These are phyloP conservation scores for Rhodotorula kratochvilovae DNA, from an alignment of 768 basidiomycete genomes.

Conservation along the genomic window DNA sequence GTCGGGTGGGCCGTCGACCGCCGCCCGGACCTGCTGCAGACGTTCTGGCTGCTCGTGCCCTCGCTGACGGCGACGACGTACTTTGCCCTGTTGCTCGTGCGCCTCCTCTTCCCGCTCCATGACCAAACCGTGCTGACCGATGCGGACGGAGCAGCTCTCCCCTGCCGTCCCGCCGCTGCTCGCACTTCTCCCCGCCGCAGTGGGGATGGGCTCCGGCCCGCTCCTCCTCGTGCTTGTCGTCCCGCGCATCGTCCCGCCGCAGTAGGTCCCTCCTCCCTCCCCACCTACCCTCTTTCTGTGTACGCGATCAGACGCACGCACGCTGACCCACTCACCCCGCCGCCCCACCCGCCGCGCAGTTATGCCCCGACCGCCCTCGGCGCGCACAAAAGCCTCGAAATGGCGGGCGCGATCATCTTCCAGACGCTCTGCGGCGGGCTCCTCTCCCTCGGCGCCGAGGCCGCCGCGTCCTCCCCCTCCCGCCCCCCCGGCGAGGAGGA, in stretches of 20 bases:
- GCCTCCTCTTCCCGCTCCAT: neutral
- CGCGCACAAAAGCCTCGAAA: constrained; percentile 30
- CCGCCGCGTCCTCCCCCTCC: too few relatives aligned
- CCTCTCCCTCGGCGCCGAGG: constrained; percentile 2
- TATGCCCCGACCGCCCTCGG: constrained; percentile 25
- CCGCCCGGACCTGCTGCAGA: constrained; percentile 4
- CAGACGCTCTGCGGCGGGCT: constrained; percentile 11
- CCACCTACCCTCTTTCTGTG: neutral
- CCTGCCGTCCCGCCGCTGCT: constrained; percentile 8
- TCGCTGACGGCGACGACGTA: neutral
- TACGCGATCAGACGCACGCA: neutral
- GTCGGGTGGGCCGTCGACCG: constrained; percentile 16
- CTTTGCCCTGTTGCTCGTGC: constrained; percentile 1
- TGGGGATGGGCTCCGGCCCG: constrained; percentile 16
- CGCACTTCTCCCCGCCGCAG: constrained; percentile 11
- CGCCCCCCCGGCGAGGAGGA: too few relatives aligned
- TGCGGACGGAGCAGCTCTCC: constrained; percentile 1
- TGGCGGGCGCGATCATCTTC: constrained; percentile 24
- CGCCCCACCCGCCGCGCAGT: neutral
- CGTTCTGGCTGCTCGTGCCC: constrained; percentile 9
- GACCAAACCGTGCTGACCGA: fast-evolving
- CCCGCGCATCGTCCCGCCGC: constrained; percentile 6
- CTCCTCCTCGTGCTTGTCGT: constrained; percentile 30
- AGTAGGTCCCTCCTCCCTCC: constrained; percentile 1
- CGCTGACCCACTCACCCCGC: too few relatives aligned